Evolutionary conservation across 2,329 filamentous ascomycete species (phyloP).

Genomic region (Stagonosporopsis tanaceti): DNA sequence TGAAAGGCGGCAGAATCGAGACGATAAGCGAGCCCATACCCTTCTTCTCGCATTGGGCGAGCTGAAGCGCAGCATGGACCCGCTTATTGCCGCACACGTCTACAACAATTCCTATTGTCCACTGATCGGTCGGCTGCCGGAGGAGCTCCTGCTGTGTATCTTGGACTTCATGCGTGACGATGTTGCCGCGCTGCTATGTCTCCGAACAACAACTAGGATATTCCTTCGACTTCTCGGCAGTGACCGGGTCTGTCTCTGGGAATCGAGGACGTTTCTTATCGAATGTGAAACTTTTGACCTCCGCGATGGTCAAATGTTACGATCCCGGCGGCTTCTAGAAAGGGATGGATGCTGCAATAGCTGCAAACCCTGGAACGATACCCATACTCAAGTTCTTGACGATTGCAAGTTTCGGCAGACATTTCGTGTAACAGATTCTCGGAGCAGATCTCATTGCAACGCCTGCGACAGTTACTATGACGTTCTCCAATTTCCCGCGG

Average conservation of each 20-base stretch:
- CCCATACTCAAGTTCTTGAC: constrained; percentile 14
- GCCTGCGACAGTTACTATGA: constrained; percentile 21
- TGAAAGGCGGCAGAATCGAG: constrained; percentile 17
- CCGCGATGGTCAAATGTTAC: constrained; percentile 3
- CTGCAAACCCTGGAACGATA: constrained; percentile 25
- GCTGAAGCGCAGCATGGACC: constrained; percentile 26
- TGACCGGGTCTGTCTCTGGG: background rate
- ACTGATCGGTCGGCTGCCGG: constrained; percentile 24
- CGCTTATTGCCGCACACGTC: constrained; percentile 25
- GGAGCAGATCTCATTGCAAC: constrained; percentile 17
- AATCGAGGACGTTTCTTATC: background rate
- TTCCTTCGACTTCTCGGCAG: background rate
- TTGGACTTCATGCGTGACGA: constrained; percentile 25
- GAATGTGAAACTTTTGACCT: constrained; percentile 2
- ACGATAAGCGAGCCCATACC: constrained; percentile 19
- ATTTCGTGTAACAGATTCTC: background rate
- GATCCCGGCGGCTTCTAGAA: constrained; percentile 22
- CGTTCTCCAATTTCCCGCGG: constrained; percentile 19
- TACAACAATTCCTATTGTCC: constrained; percentile 31
- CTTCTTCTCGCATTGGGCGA: constrained; percentile 1
- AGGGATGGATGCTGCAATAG: constrained; percentile 24
- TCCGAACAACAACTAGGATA: constrained; percentile 22
- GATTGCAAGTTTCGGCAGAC: constrained; percentile 3
- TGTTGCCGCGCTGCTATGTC: constrained; percentile 22
- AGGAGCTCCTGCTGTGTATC: constrained; percentile 28